Conservation (phyloP, 768 basidiomycete species). For the Suillus brevipes region DNA sequence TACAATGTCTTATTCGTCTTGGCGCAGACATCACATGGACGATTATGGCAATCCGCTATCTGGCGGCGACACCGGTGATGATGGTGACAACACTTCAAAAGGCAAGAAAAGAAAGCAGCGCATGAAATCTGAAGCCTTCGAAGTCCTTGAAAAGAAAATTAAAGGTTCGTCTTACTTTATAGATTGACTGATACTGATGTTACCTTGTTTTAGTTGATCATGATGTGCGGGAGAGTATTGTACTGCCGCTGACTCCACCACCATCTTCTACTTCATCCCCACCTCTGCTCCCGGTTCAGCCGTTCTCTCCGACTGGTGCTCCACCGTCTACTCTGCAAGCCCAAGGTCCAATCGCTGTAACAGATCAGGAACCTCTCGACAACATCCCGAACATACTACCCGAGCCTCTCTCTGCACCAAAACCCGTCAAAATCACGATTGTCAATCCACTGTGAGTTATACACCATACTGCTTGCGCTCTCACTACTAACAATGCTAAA, state of each 20-base stretch:
- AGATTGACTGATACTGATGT: not conserved
- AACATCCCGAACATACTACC: too few species aligned
- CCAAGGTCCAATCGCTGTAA: too few species aligned
- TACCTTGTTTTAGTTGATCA: not conserved
- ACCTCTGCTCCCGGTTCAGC: too few species aligned
- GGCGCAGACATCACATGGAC: conserved; percentile 3
- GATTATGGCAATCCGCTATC: not conserved
- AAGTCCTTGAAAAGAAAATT: not conserved
- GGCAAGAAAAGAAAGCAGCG: not conserved
- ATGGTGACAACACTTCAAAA: not conserved
- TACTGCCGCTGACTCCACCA: too few species aligned
- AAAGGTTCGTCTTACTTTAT: not conserved
- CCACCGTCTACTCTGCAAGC: not conserved
- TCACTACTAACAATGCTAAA: too few species aligned
- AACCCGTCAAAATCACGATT: too few species aligned
- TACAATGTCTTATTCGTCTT: not conserved
- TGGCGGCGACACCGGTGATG: not conserved
- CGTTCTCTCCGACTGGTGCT: too few species aligned
- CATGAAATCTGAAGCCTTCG: not conserved
- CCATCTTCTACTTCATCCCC: too few species aligned
- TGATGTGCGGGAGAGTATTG: not conserved
- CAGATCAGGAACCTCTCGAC: too few species aligned
- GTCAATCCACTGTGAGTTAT: too few species aligned
- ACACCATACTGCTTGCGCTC: too few species aligned
- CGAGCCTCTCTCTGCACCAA: too few species aligned